Percentiles rank a stretch among this genome's conserved stretches.
phyloP scores from a whole-genome alignment of 2,329 filamentous ascomycete genomes.

The Ceratocystiopsis minuta region DNA sequence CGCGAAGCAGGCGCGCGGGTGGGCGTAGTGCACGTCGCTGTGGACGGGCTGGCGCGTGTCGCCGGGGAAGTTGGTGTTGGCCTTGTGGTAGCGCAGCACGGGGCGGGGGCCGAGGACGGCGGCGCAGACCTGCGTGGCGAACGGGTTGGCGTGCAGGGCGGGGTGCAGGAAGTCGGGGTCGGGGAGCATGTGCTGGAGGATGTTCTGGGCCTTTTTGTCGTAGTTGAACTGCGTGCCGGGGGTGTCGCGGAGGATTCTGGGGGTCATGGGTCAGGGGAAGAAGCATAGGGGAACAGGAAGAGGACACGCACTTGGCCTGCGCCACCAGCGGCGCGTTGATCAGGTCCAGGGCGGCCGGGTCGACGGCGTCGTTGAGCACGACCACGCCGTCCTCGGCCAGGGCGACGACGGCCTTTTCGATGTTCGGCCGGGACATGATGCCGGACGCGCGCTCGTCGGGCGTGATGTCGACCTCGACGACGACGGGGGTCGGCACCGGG shows the following conservation, averaged over 20 bases:
- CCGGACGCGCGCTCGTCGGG: neutral
- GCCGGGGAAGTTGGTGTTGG: conserved; percentile 4
- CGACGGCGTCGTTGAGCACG: neutral
- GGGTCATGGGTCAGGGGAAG: neutral
- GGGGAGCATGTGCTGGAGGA: conserved; percentile 9
- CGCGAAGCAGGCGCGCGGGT: conserved; percentile 24
- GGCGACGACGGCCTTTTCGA: neutral
- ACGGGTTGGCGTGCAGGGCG: conserved; percentile 1
- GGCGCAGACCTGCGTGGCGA: neutral
- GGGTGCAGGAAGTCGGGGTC: conserved; percentile 3
- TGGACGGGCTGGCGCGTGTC: conserved; percentile 20
- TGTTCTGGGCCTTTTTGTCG: conserved; percentile 7
- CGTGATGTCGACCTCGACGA: neutral
- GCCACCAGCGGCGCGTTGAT: neutral
- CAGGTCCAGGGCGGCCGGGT: neutral
- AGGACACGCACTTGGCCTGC: conserved; percentile 3
- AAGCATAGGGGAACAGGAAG: too few species aligned
- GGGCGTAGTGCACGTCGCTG: conserved; percentile 20
- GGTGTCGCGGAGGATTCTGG: conserved; percentile 1
- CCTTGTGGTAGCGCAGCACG: neutral
- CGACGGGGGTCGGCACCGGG: neutral
- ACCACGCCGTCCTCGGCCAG: conserved; percentile 1
- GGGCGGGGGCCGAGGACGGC: neutral
- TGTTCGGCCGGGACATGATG: neutral
- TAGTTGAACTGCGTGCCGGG: conserved; percentile 8